Conservation (phyloP, 176 grass and related monocot genomes). For the Aegilops bicornis region DNA sequence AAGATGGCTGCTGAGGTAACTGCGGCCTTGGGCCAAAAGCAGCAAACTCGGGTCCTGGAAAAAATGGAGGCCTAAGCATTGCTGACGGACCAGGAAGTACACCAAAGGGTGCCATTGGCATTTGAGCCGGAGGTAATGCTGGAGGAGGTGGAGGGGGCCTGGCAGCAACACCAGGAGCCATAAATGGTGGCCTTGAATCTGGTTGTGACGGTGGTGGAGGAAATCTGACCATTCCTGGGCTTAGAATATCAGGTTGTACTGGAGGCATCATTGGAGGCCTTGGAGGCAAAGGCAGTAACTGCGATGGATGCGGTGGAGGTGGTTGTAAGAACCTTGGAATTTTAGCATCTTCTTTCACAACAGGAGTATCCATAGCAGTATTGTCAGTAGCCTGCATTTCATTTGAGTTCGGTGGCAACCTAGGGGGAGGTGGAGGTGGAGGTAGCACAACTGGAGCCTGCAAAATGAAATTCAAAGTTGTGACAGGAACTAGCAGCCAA, state of each 20-base stretch:
- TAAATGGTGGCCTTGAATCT: conserved; percentile 66
- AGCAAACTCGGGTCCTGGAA: conserved; percentile 52
- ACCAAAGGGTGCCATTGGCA: conserved; percentile 65
- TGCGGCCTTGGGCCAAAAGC: conserved; percentile 59
- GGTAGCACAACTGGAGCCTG: conserved; percentile 50
- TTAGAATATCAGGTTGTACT: conserved; percentile 64
- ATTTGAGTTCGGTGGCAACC: conserved; percentile 57
- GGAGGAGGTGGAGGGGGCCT: conserved; percentile 72
- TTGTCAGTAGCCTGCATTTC: conserved; percentile 35
- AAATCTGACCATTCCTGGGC: conserved; percentile 65
- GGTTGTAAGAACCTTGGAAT: conserved; percentile 30
- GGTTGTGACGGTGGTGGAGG: conserved; percentile 75
- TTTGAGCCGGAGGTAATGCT: conserved; percentile 61
- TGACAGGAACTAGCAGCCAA: conserved; percentile 18
- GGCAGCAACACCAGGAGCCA: conserved; percentile 58
- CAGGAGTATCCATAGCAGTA: conserved; percentile 34
- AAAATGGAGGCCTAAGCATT: conserved; percentile 53
- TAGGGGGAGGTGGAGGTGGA: conserved; percentile 73
- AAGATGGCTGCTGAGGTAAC: conserved; percentile 86
- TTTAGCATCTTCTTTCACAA: conserved; percentile 42
- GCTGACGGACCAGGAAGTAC: conserved; percentile 69
- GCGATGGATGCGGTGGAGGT: conserved; percentile 40
- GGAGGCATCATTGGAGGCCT: conserved; percentile 56
- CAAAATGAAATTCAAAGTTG: conserved; percentile 34
- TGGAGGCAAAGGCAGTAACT: conserved; percentile 62